Evolutionary conservation across 2,329 filamentous ascomycete species (phyloP), one percentile per base, ranked within the genome.

Genomic region (Mariannaea sp.): DNA sequence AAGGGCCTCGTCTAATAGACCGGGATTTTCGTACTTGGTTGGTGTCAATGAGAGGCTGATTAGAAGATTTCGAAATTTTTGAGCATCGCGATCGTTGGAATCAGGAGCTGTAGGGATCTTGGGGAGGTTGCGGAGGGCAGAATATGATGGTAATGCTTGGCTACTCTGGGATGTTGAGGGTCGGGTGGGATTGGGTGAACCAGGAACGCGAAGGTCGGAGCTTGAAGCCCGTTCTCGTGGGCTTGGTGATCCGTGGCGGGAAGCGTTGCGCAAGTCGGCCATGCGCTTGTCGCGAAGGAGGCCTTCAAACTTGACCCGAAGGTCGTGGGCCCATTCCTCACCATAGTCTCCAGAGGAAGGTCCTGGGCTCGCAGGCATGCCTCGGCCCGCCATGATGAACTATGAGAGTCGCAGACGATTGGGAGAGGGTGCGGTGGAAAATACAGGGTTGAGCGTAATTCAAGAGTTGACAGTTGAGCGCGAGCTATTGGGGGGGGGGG

Each of bases 1-100:
- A 14, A 99, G 77, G 4, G 93, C 94, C 71, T 97, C 93, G 70
- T 99, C 94, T 46, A 99, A 78, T 9, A 97, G 77, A 29, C 94
- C 94, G 0, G 94, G 93, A 72, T 99, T 97, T 73, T 99, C 94
- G 76, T 96, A 99, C 70, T 93, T 94, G 16, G 87, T 89, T 14
- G 94, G 94, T 39, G 92, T 96, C 54, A 89, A 81, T 13, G 93
- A 96, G 16, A 97, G 76, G 16, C 90, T 91, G 61, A 95, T 83
- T 38, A 97, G 81, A 56, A 95, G 82, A 73, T 88, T 96, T 64
- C 88, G 82, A 65, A 92, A 92, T 64, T 89, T 90, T 56, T 89
- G 80, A 1, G 87, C 89, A 16, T 82, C 78, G 49, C 81, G 75
- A 70, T 93, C 89, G 66, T 74, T 70, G 8, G 78, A 68, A 30